Percentiles rank a stretch among this genome's conserved stretches.
Evolutionary conservation across 1,284 basidiomycete species (phyloP).

Genomic region (Gymnopus androsaceus): DNA sequence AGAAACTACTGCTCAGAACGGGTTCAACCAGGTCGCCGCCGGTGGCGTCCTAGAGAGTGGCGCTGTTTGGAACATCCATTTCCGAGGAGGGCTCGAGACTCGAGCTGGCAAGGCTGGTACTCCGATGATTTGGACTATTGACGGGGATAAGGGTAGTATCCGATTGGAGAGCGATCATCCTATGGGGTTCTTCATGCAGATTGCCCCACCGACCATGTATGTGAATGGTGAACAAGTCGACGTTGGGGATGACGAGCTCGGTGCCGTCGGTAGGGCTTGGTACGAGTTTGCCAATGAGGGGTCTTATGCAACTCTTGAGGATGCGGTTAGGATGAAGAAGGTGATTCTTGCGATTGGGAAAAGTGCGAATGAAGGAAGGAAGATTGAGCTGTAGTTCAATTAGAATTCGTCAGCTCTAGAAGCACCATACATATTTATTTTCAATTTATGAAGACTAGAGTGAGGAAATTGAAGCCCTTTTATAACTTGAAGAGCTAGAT

Average conservation of each 20-base stretch:
- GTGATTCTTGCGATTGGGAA: conserved; percentile 33
- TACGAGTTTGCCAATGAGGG: conserved; percentile 29
- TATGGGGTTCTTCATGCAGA: neutral
- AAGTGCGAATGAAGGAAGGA: conserved; percentile 31
- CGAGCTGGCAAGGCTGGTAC: conserved; percentile 22
- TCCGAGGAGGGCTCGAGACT: conserved; percentile 28
- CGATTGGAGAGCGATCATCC: conserved; percentile 21
- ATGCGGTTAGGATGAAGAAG: conserved; percentile 31
- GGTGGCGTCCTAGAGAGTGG: conserved; percentile 30
- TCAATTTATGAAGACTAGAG: no score
- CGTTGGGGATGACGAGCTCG: neutral
- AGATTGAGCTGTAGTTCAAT: conserved; percentile 7
- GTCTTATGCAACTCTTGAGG: conserved; percentile 35
- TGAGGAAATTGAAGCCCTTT: no score
- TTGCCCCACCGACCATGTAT: conserved; percentile 23
- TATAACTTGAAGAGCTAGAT: no score
- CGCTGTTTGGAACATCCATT: conserved; percentile 29
- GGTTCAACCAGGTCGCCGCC: conserved; percentile 32
- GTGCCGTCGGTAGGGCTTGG: conserved; percentile 20
- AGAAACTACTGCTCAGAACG: conserved; percentile 21
- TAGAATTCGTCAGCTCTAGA: no score
- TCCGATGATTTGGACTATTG: conserved; percentile 35
- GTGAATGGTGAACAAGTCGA: conserved; percentile 20
- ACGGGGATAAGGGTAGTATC: conserved; percentile 38
- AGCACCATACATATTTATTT: no score